phyloP scores from a whole-genome alignment of 2,329 filamentous ascomycete species.

The Apiospora sp. region DNA sequence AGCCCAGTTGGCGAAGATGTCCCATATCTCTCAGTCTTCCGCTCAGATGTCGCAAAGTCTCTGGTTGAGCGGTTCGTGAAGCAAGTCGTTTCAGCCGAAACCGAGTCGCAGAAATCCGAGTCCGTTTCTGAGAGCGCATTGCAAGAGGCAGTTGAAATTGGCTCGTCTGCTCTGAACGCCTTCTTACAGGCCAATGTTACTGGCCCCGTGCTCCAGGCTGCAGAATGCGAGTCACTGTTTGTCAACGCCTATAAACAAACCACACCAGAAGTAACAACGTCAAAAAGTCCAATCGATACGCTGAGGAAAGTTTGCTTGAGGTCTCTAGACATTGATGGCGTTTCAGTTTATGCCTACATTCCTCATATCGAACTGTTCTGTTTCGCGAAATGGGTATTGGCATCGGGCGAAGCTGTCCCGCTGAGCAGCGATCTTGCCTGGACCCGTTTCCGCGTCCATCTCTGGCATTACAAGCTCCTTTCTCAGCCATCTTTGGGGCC shows the following conservation, averaged over 20 bases:
- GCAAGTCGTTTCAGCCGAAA: slow-evolving; percentile 26
- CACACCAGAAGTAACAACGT: slow-evolving; percentile 30
- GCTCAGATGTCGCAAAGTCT: slow-evolving; percentile 26
- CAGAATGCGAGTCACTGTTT: slow-evolving; percentile 42
- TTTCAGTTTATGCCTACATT: slow-evolving; percentile 84
- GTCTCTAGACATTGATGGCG: slow-evolving; percentile 80
- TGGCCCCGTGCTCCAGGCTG: slow-evolving; percentile 67
- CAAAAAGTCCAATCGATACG: slow-evolving; percentile 29
- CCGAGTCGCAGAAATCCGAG: background rate
- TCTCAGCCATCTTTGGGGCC: slow-evolving; percentile 63
- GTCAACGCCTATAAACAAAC: slow-evolving; percentile 41
- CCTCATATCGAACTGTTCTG: slow-evolving; percentile 85
- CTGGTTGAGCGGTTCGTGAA: slow-evolving; percentile 33
- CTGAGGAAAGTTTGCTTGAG: slow-evolving; percentile 60
- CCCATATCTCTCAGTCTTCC: slow-evolving; percentile 33
- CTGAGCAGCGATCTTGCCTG: slow-evolving; percentile 54
- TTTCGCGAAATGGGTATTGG: slow-evolving; percentile 67
- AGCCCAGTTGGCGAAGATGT: slow-evolving; percentile 24
- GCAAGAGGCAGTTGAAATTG: slow-evolving; percentile 48
- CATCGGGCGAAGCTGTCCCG: slow-evolving; percentile 43
- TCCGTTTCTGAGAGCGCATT: background rate
- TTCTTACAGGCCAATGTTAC: slow-evolving; percentile 81
- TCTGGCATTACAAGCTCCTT: slow-evolving; percentile 71
- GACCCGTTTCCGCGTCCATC: slow-evolving; percentile 74
- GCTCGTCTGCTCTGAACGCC: slow-evolving; percentile 70